Evolutionary conservation across 352 stramenopile genomes (phyloP).

Genomic region (Albugo laibachii): DNA sequence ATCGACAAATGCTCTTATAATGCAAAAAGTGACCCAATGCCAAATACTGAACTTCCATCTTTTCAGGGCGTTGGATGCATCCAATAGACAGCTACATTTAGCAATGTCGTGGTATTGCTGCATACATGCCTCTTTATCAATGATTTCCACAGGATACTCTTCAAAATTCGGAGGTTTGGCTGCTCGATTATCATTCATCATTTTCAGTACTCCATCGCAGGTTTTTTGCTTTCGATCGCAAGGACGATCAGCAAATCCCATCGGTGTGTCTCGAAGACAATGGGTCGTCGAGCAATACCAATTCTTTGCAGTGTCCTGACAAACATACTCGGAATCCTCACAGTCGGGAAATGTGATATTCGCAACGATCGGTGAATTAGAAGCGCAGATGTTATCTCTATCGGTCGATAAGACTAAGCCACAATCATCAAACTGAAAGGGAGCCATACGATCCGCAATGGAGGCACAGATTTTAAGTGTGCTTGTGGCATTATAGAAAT

Average conservation of each 20-base stretch:
- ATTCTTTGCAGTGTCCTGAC: slow-evolving; percentile 14
- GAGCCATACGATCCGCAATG: slow-evolving; percentile 24
- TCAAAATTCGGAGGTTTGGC: slow-evolving; percentile 62
- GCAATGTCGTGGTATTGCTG: slow-evolving; percentile 13
- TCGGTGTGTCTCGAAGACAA: slow-evolving; percentile 20
- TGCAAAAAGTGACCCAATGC: background rate
- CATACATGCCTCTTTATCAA: slow-evolving; percentile 26
- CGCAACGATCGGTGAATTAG: slow-evolving; percentile 36
- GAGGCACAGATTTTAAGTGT: slow-evolving; percentile 47
- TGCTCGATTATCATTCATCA: slow-evolving; percentile 58
- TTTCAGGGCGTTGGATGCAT: slow-evolving; percentile 10
- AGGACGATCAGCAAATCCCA: slow-evolving; percentile 32
- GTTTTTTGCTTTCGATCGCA: slow-evolving; percentile 32
- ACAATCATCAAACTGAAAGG: slow-evolving; percentile 33
- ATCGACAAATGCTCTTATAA: background rate
- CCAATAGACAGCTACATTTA: slow-evolving; percentile 25
- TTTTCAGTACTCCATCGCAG: slow-evolving; percentile 33
- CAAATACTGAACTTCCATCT: too few relatives aligned
- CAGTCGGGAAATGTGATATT: slow-evolving; percentile 36
- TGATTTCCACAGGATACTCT: slow-evolving; percentile 43
- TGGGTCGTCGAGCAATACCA: slow-evolving; percentile 35
- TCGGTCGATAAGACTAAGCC: slow-evolving; percentile 33
- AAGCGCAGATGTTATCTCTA: slow-evolving; percentile 30
- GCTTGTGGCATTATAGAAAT: slow-evolving; percentile 29
- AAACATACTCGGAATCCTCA: slow-evolving; percentile 30